These are phyloP conservation scores for Cutaneotrichosporon cutaneum DNA, from an alignment of 1,284 basidiomycete species.

Conservation along the genomic window DNA sequence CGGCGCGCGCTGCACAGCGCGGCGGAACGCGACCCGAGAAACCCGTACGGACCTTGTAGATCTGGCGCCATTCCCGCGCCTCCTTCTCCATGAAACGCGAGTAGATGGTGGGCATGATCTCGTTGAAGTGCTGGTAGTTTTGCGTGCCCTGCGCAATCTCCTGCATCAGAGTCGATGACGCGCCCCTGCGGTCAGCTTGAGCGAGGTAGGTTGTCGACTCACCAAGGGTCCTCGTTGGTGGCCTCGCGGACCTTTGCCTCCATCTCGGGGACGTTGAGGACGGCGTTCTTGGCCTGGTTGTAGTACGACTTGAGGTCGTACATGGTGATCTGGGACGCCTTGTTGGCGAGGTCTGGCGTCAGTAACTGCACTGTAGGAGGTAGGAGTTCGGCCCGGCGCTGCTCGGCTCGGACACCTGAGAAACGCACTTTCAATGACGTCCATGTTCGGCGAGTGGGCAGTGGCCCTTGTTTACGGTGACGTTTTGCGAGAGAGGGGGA, in stretches of 20 bases:
- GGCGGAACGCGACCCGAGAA: neutral
- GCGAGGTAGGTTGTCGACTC: constrained; percentile 34
- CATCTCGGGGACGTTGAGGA: constrained; percentile 84
- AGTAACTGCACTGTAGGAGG: neutral
- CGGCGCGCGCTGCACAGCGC: neutral
- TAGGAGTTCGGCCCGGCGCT: neutral
- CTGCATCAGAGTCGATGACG: constrained; percentile 96
- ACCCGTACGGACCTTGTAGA: constrained; percentile 85
- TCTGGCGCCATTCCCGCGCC: constrained; percentile 96
- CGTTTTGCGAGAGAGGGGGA: neutral
- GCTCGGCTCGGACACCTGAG: neutral
- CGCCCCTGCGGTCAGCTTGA: constrained; percentile 67
- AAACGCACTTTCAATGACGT: constrained; percentile 19
- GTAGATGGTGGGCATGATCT: constrained; percentile 99
- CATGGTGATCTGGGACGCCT: constrained; percentile 57
- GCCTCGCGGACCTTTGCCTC: constrained; percentile 96
- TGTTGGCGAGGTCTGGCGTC: constrained; percentile 47
- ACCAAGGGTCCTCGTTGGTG: constrained; percentile 98
- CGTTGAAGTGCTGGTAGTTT: constrained; percentile 85
- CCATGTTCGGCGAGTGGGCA: constrained; percentile 17
- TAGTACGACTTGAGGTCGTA: constrained; percentile 94
- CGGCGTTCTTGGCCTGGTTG: constrained; percentile 70
- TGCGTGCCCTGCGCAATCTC: constrained; percentile 70
- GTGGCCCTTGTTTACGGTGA: constrained; percentile 2
- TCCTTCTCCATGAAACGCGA: constrained; percentile 96